Base-by-base conservation (phyloP, 2,329 filamentous ascomycete genomes). In the Hypomyces rosellus region DNA sequence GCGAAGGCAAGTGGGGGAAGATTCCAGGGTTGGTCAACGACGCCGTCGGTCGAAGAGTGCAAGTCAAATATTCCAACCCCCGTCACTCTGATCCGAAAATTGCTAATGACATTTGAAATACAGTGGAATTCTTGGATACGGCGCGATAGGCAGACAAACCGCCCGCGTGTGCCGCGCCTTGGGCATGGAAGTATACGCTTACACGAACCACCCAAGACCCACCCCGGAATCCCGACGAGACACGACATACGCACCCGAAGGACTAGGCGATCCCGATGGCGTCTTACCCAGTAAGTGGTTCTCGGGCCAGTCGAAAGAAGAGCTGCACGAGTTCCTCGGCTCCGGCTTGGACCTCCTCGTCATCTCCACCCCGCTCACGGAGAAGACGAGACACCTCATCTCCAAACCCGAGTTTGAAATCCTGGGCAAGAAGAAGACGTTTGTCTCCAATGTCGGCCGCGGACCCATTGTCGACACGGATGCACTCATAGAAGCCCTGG, bases 171-270 rank as follows among this genome's bases (percentile, higher is more conserved):
- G 78, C 11, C 74, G 73, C 13, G 83, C 84, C 2, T 66, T 89
- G 59, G 88, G 87, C 15, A 84, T 88, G 77, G 74, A 81, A 25
- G 79, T 92, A 0, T 74, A 89, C 61, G 88, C 87, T 1, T 90
- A 86, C 69, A 92, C 87, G 0, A 82, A 86, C 0, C 80, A 80
- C 22, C 78, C 85, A 1, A 82, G 85, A n/a, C 64, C 72, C 8
- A 89, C 86, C 0, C 77, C 82, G 0, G 82, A 83, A 49, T 85
- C 82, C 1, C 78, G 77, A 41, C 71, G 67, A 25, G 86, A 92
- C 65, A 63, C 69, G 13, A 78, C 81, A 5, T 92, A 85, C 68
- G 78, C 84, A 34, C 80, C 88, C 0, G 80, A 82, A 0, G 81
- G 83, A 0, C 87, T 86, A 7, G 78, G 77, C 5, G 78, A 81